These are phyloP conservation scores for Alloteropsis semialata DNA, from an alignment of 176 grass and related monocot genomes.

Conservation along the genomic window DNA sequence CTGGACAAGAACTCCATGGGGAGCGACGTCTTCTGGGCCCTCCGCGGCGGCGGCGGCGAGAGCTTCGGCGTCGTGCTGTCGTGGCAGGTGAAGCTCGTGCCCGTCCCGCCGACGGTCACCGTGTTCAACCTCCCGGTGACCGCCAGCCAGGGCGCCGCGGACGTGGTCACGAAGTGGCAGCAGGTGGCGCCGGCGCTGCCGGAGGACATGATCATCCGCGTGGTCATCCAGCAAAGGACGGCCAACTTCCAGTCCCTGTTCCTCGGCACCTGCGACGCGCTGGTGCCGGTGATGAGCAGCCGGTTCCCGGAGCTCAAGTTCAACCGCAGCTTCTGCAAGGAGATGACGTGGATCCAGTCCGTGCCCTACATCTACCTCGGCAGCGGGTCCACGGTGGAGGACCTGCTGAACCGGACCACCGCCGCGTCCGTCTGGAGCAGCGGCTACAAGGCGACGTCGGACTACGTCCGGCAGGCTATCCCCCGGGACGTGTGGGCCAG, in stretches of 20 bases:
- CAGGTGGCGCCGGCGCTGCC: slow-evolving; percentile 28
- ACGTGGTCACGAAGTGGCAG: slow-evolving; percentile 53
- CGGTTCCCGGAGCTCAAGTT: slow-evolving; percentile 46
- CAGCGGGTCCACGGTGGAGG: slow-evolving; percentile 19
- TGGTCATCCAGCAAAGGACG: background rate
- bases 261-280: slow-evolving; percentile 36
- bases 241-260: slow-evolving; percentile 37
- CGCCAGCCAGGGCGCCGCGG: slow-evolving; percentile 39
- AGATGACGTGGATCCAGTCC: slow-evolving; percentile 57
- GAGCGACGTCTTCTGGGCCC: slow-evolving; percentile 41
- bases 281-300: slow-evolving; percentile 11
- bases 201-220: slow-evolving; percentile 38
- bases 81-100: slow-evolving; percentile 43
- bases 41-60: slow-evolving; percentile 56
- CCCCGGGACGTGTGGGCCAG: background rate
- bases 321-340: slow-evolving; percentile 34
- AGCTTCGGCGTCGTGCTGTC: slow-evolving; percentile 64
- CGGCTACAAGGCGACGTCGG: slow-evolving; percentile 43
- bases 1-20: slow-evolving; percentile 51
- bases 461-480: slow-evolving; percentile 46
- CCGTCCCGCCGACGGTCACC: slow-evolving; percentile 35
- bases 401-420: slow-evolving; percentile 41
- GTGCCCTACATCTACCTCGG: slow-evolving; percentile 40
- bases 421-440: background rate
- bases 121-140: slow-evolving; percentile 36